Evolutionary conservation across 495 filamentous ascomycete species (phyloP).

Genomic region (Elasticomyces elasticus): DNA sequence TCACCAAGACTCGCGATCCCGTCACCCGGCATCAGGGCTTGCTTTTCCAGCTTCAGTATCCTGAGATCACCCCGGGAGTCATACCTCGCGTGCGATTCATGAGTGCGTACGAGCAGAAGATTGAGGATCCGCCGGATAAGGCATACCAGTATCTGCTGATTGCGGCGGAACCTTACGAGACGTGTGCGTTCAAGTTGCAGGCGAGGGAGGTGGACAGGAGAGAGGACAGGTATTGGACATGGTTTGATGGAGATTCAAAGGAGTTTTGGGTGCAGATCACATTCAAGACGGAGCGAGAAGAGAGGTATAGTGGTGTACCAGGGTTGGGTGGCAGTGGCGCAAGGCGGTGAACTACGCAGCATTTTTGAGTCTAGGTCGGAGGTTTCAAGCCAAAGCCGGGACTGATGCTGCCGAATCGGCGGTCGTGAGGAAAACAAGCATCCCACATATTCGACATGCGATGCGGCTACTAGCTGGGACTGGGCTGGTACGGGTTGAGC

Average conservation of each 20-base stretch:
- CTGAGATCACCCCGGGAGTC: slow-evolving; percentile 71
- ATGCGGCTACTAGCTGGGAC: no score
- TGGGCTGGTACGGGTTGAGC: no score
- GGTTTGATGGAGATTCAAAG: slow-evolving; percentile 93
- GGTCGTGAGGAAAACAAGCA: no score
- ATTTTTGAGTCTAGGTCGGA: no score
- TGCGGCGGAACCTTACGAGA: slow-evolving; percentile 96
- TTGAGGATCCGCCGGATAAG: slow-evolving; percentile 91
- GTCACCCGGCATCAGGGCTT: slow-evolving; percentile 81
- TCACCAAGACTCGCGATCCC: slow-evolving; percentile 88
- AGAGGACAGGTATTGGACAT: slow-evolving; percentile 79
- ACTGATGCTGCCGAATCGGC: no score
- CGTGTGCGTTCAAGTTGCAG: slow-evolving; percentile 90
- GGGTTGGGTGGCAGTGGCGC: slow-evolving; percentile 58
- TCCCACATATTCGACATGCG: no score
- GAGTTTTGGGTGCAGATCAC: slow-evolving; percentile 98
- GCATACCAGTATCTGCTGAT: slow-evolving; percentile 89
- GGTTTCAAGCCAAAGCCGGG: no score
- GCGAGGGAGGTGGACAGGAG: slow-evolving; percentile 86
- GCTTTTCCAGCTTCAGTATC: slow-evolving; percentile 91
- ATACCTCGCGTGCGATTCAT: slow-evolving; percentile 85
- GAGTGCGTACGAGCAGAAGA: slow-evolving; percentile 92
- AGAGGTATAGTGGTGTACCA: slow-evolving; percentile 87
- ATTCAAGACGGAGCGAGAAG: slow-evolving; percentile 98
- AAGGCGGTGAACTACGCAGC: slow-evolving; percentile 16